Conservation (phyloP, 306 rosid species). For the Prunus armeniaca region DNA sequence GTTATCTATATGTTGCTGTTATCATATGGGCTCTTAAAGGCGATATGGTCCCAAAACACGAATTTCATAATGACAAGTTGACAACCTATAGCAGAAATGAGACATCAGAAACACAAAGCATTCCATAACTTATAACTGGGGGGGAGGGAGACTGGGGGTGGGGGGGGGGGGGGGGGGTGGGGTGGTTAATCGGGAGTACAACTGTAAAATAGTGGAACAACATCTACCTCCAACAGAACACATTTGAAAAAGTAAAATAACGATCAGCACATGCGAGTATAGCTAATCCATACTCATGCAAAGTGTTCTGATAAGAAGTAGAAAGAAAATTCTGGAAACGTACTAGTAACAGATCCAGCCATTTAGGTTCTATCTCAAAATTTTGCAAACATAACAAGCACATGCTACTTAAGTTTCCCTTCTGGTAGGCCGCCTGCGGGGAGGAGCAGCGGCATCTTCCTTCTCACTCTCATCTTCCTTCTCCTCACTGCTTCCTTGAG, state of each 20-base stretch:
- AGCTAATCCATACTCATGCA: background rate
- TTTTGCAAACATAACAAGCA: background rate
- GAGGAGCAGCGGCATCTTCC: slow-evolving; percentile 48
- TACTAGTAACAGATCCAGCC: background rate
- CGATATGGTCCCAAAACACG: background rate
- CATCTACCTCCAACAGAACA: background rate
- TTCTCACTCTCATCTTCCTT: slow-evolving; percentile 48
- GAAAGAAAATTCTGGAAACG: background rate
- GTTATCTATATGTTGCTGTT: background rate
- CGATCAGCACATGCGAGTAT: background rate
- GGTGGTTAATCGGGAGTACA: no score
- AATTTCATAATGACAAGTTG: no score
- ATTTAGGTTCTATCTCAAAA: background rate
- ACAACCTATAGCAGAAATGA: background rate
- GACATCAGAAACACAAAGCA: background rate
- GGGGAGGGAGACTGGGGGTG: no score
- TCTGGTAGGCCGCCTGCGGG: slow-evolving; percentile 60
- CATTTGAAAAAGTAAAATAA: background rate
- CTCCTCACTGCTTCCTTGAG: slow-evolving; percentile 22
- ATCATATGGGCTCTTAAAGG: background rate
- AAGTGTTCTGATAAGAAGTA: slow-evolving; percentile 1
- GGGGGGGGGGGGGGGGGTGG: no score
- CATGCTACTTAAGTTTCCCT: slow-evolving; percentile 44
- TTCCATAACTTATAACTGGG: background rate
- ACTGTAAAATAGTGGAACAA: background rate